Evolutionary conservation across 2,329 filamentous ascomycete species (phyloP), one percentile per base, ranked within the genome.

Genomic region (Aureobasidium sp.): DNA sequence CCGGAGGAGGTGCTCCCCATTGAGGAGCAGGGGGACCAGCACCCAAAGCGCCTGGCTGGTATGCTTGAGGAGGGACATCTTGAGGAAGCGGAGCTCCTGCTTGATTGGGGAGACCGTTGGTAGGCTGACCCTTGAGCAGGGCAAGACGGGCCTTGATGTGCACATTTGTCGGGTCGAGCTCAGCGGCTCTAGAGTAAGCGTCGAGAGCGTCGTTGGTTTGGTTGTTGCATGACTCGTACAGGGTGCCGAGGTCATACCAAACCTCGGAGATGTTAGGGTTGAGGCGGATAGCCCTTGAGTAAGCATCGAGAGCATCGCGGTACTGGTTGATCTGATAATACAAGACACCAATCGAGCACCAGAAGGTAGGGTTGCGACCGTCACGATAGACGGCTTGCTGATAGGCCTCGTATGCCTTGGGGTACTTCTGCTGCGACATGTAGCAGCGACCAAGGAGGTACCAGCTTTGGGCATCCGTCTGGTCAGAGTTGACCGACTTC

Each of bases 251-350:
- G 75, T 99, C 94, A 75, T 97, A 99, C 94, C 94, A 99, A 57
- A 99, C 94, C 75, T 99, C 94, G 2, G 92, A 97, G 66, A 99
- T 97, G 79, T 96, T 97, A 5, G 94, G 94, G 73, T 97, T 99
- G 69, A 99, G 78, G 61, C 94, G 88, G 69, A 97, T 99, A 50
- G 94, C 94, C 64, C 94, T 89, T 64, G 92, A 97, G 76, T 97
- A 99, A 42, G 94, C 94, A 78, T 99, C 94, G 59, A 99, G 83
- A 3, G 94, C 94, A 79, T 99, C 94, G 63, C 94, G 87, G 77
- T 99, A 99, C 78, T 99, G 94, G 76, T 97, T 99, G 79, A 99
- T 99, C 77, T 97, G 94, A 78, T 97, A 99, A 75, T 99, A 99
- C 63, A 99, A 83, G 16, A 99, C 94, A 73, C 94, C 94, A 72